Base-by-base conservation (phyloP, 306 rosid species). In the Astragalus glycyphyllos region DNA sequence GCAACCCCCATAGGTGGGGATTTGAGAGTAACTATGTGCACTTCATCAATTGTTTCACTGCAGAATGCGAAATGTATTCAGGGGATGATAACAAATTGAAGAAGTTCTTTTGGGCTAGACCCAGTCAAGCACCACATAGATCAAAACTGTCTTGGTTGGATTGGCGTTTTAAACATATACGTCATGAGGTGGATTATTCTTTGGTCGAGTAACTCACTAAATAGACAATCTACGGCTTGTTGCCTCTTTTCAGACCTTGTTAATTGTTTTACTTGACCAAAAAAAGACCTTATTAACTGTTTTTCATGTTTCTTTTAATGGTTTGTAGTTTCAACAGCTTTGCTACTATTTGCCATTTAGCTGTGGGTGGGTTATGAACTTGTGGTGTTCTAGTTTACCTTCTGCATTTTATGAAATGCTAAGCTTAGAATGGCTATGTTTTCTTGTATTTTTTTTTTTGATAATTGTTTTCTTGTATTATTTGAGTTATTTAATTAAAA, bases 101-200 rank as follows among this genome's bases (percentile, higher is more conserved):
- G 1, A 57, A 2, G 23, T 0, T 0, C 46, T n/a, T 55, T 5
- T 1, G 0, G 6, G 17, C 16, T 34, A 4, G 0, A 0, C 32
- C 47, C 45, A 12, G 3, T 26, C n/a, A 9, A 8, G 15, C 46
- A 37, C 13, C 56, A 55, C 3, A 3, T 7, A 64, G 29, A 11
- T 38, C 65, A 8, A 44, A 2, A 6, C 29, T 35, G 9, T 44
- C 20, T 29, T 32, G 47, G 23, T 4, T 11, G 8, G 82, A 56
- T 71, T 78, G 77, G 82, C 64, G 62, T 41, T 71, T 78, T 8
- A 35, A 31, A 6, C 26, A 47, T 65, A 10, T 14, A 2, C 69
- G 5, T 15, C 40, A 78, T n/a, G 73, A 71, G 69, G 62, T 78
- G 2, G 73, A 71, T 55, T 64, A 64, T 56, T 48, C 68, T 77